Base-by-base conservation (phyloP, 2,329 filamentous ascomycete genomes). In the Dactylellina haptotyla region DNA sequence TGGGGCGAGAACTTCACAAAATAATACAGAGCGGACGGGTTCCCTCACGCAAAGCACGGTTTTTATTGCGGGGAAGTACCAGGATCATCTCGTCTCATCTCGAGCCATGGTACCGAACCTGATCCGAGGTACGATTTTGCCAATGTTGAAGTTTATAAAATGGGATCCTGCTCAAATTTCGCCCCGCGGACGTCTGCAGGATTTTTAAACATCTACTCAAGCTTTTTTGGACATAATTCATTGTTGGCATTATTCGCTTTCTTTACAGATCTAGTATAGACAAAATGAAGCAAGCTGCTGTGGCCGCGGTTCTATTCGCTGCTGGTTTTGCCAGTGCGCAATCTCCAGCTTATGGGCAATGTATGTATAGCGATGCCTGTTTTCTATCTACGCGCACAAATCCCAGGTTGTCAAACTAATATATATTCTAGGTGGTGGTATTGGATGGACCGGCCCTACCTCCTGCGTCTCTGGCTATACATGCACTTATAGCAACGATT, bases 401-500 rank as follows among this genome's bases (percentile, higher is more conserved):
- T 23, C 10, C 14, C 18, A 2, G 10, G 18, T 1, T 12, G 5
- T n/a, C 37, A n/a, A 41, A 16, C 12, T 41, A n/a, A 41, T 16
- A 5, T 41, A 12, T 12, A 12, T 46, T 46, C 3, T 54, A 65
- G 67, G 59, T 18, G 67, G 67, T 30, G 67, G 67, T 8, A 48
- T 64, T 25, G 75, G 63, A 45, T 83, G 79, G 78, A 76, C 75
- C 9, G 83, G 83, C 0, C 53, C 78, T 0, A 83, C 78, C 0
- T 80, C 79, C 0, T 84, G 83, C 45, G 78, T 82, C 6, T 78
- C 80, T 14, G 83, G 83, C 1, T 83, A 82, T 56, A 78, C 77
- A 0, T 84, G 83, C 76, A 77, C 69, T 2, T 78, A 79, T 41
- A 69, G 77, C 9, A 84, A 83, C 75, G 76, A 80, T 4, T 84